phyloP scores from a whole-genome alignment of 2,329 filamentous ascomycete genomes.

The Phaeomoniella chlamydospora region DNA sequence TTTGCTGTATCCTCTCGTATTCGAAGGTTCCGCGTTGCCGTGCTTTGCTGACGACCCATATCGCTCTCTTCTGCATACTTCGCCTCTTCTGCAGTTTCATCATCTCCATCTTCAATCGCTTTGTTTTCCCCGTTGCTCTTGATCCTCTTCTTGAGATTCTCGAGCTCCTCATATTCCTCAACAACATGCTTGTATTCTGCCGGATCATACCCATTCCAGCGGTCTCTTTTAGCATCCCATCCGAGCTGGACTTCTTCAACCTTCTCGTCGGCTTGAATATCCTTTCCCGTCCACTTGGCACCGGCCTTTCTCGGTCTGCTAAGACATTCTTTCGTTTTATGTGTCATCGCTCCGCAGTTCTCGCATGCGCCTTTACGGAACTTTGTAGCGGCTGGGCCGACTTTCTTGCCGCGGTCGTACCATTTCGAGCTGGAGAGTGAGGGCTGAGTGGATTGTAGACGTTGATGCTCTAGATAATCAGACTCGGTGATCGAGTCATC shows the following conservation, averaged over 20 bases:
- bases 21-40: slow-evolving; percentile 76
- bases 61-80: slow-evolving; percentile 88
- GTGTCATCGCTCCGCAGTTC: slow-evolving; percentile 94
- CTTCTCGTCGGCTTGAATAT: slow-evolving; percentile 86
- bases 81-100: slow-evolving; percentile 26
- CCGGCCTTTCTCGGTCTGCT: slow-evolving; percentile 77
- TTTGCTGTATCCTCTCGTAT: slow-evolving; percentile 95
- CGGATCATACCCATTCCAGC: slow-evolving; percentile 96
- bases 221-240: slow-evolving; percentile 94
- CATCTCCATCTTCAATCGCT: slow-evolving; percentile 6
- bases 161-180: slow-evolving; percentile 75
- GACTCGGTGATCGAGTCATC: slow-evolving; percentile 58
- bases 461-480: slow-evolving; percentile 95
- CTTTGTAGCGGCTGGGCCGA: slow-evolving; percentile 80
- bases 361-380: slow-evolving; percentile 97
- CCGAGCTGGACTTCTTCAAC: slow-evolving; percentile 75
- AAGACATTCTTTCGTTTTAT: slow-evolving; percentile 88
- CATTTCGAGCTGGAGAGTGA: slow-evolving; percentile 57
- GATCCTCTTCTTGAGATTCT: slow-evolving; percentile 49
- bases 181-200: slow-evolving; percentile 77
- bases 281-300: slow-evolving; percentile 79
- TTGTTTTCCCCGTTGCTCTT: slow-evolving; percentile 42
- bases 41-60: slow-evolving; percentile 88
- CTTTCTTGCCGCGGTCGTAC: slow-evolving; percentile 81
- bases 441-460: slow-evolving; percentile 54